Conservation (phyloP, 257 asterid genomes). For the Penstemon newberryi region DNA sequence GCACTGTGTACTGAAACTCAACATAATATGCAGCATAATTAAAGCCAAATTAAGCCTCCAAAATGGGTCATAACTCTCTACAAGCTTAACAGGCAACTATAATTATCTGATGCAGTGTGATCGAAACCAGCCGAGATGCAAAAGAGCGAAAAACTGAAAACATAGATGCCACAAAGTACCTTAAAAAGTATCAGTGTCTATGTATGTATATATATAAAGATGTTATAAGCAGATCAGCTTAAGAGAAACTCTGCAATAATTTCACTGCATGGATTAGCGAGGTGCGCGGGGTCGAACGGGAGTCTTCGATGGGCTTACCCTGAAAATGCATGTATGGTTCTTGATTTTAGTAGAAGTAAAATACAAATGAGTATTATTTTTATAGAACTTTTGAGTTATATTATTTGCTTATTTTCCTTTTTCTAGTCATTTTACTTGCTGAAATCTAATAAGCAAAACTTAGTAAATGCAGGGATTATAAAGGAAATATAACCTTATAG, state of each 20-base stretch:
- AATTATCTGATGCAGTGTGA: constrained; percentile 31
- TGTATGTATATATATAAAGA: constrained; percentile 30
- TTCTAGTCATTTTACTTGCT: too few relatives aligned
- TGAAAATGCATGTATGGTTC: constrained; percentile 28
- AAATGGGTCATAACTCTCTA: constrained; percentile 50
- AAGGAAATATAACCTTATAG: constrained; percentile 61
- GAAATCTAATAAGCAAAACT: neutral
- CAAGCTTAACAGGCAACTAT: constrained; percentile 42
- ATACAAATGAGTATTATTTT: too few relatives aligned
- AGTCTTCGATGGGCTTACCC: constrained; percentile 87
- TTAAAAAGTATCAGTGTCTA: constrained; percentile 40
- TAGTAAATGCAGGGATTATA: neutral
- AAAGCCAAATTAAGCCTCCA: constrained; percentile 45
- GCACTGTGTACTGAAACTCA: constrained; percentile 38
- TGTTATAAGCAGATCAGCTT: constrained; percentile 41
- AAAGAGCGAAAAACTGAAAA: constrained; percentile 27
- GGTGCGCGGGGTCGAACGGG: constrained; percentile 80
- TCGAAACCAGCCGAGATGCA: constrained; percentile 38
- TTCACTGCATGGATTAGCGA: constrained; percentile 56
- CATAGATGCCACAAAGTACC: constrained; percentile 45
- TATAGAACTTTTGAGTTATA: neutral
- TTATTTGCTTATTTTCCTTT: neutral
- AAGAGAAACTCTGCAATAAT: constrained; percentile 24
- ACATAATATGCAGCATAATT: constrained; percentile 39
- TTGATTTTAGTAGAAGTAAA: too few relatives aligned